Evolutionary conservation across 257 asterid genomes (phyloP), one percentile per base, ranked within the genome.

Genomic region (Leptodermis oblonga): DNA sequence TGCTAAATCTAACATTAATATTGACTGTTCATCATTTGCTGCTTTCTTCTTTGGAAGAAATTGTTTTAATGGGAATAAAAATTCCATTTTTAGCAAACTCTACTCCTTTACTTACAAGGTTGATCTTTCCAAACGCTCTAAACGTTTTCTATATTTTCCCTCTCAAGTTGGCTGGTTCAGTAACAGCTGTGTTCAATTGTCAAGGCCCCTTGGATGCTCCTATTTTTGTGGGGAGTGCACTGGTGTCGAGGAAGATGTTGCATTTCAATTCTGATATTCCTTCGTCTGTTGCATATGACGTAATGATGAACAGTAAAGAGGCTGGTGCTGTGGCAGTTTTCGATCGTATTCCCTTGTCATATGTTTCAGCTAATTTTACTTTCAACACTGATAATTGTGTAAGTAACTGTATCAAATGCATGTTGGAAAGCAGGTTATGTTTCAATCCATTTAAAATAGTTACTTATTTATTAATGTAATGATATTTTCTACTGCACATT

Each of bases 121-220:
- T 72, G 73, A 7, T 65, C 49, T 60, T 49, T 33, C 58, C 36
- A 60, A 55, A 59, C 64, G 52, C 41, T 70, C 65, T 49, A 46
- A 60, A 71, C 59, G 63, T 46, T 70, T 77, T 63, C 70, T 70
- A 71, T 55, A 43, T 78, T 73, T 65, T 41, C 69, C 68, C 30
- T 51, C 82, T 80, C 72, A 88, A 93, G 99, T 79, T 93, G 86
- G 99, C 99, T 70, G 99, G 99, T 74, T 90, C 97, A 17, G 92
- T 93, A 61, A 93, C 99, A 43, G 90, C 97, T 54, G 96, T 90
- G 31, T 93, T 93, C 85, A 90, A 90, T 79, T 93, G 99, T 80
- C 99, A 93, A 93, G 99, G 99, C 64, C 99, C 99, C 13, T 80
- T 93, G 83, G 99, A 90, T 84, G 92, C 96, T 72, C 99, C 99